Base-by-base conservation (phyloP, 2,329 filamentous ascomycete species). In the Metarhizium sp. region DNA sequence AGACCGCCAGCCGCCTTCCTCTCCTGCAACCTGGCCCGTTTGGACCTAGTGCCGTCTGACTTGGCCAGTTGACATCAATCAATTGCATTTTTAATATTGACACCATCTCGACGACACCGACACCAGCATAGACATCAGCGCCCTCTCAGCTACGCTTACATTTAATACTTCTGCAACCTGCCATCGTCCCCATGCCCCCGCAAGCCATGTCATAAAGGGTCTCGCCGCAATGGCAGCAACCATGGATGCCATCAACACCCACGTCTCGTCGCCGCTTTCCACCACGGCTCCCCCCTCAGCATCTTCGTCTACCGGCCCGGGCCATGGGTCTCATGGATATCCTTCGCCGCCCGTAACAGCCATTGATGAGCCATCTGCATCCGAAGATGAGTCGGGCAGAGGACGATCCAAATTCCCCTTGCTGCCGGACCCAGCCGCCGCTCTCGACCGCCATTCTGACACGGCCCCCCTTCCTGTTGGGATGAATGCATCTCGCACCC, bases 331-430 rank as follows among this genome's bases (percentile, higher is more conserved):
- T 29, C 47, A 51, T 8, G 53, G 32, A 25, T 53, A 50, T 16
- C 50, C 52, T 16, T 52, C 55, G 6, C 52, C 50, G 46, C 60
- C 63, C 16, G 61, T 63, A 38, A 62, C 64, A 2, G 59, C 62
- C 6, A 66, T 63, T 0, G 68, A 70, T 38, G 68, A 69, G 52
- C 65, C 68, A 8, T 64, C 57, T 20, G 67, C 63, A 29, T 66
- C 64, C 2, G 66, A 65, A 29, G 66, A 69, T 51, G 67, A 61
- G 25, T 7, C 25, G 16, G 18, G 34, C 40, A 51, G 57, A 42
- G 51, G 57, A 59, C 56, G 58, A 47, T 56, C 52, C 20, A 43
- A 51, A 52, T 36, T 57, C 34, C 30, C 55, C 32, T 13, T 2
- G 51, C 51, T 14, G 48, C 43, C 47, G 29, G 34, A 20, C 29